Evolutionary conservation across 2,329 filamentous ascomycete genomes (phyloP).

Genomic region (Microdochium paspali): DNA sequence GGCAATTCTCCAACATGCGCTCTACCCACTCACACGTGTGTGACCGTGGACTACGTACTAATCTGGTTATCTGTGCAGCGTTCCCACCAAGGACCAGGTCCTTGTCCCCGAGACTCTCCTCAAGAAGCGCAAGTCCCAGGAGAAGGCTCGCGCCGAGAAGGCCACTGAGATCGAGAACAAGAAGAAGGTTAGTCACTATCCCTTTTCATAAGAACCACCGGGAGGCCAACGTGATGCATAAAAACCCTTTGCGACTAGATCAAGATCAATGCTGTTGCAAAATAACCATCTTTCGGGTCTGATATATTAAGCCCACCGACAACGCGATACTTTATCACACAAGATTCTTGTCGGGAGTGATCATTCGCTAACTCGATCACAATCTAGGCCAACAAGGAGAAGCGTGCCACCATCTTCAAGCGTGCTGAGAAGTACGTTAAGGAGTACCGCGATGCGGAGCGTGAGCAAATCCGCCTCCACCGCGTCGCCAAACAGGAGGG

Average conservation of each 20-base stretch:
- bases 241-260: slow-evolving; percentile 88
- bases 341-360: slow-evolving; percentile 4
- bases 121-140: slow-evolving; percentile 99
- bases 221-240: slow-evolving; percentile 69
- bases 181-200: slow-evolving; percentile 68
- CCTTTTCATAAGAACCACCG: slow-evolving; percentile 8
- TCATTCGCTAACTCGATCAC: background rate
- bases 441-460: slow-evolving; percentile 98
- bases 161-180: slow-evolving; percentile 71
- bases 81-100: slow-evolving; percentile 91
- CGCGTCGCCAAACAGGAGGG: slow-evolving; percentile 87
- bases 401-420: slow-evolving; percentile 98
- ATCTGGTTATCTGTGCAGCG: slow-evolving; percentile 68
- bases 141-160: slow-evolving; percentile 94
- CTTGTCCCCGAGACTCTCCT: slow-evolving; percentile 98
- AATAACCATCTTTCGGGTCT: slow-evolving; percentile 99
- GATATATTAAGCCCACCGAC: slow-evolving; percentile 42
- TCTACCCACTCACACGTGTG: slow-evolving; percentile 52
- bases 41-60: slow-evolving; percentile 64
- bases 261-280: slow-evolving; percentile 92
- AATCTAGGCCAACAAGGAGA: slow-evolving; percentile 87
- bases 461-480: slow-evolving; percentile 91
- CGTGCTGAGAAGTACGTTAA: slow-evolving; percentile 99
- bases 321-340: slow-evolving; percentile 9
- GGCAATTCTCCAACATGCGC: slow-evolving; percentile 90